phyloP scores from a whole-genome alignment of 441 rosid genomes.

The Gossypium gossypioides region DNA sequence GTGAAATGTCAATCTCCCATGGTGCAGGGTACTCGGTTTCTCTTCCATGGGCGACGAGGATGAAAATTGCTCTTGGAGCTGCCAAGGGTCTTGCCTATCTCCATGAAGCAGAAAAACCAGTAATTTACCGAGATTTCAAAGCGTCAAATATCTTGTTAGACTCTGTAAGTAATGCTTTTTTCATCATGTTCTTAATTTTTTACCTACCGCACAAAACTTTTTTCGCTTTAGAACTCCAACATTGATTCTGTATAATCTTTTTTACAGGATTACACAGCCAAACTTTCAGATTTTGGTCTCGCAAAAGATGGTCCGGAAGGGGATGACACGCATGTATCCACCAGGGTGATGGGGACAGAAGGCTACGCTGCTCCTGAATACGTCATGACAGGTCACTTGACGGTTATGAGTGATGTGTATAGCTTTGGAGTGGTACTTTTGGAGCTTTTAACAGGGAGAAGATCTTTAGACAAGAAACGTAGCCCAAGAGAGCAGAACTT shows the following conservation, averaged over 20 bases:
- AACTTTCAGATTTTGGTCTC: conserved; percentile 58
- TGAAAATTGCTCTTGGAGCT: conserved; percentile 62
- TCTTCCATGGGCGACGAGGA: conserved; percentile 58
- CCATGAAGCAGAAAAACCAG: conserved; percentile 52
- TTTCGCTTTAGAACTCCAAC: background rate
- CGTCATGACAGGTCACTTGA: conserved; percentile 64
- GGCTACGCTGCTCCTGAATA: conserved; percentile 75
- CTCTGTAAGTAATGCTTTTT: conserved; percentile 30
- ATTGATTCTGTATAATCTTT: too few relatives aligned
- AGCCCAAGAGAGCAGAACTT: conserved; percentile 46
- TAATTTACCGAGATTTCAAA: conserved; percentile 62
- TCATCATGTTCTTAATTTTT: background rate
- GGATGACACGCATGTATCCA: conserved; percentile 62
- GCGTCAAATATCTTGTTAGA: conserved; percentile 57
- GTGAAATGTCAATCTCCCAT: conserved; percentile 3
- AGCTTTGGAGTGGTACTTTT: conserved; percentile 53
- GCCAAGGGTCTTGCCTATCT: conserved; percentile 60
- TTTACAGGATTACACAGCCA: conserved; percentile 50
- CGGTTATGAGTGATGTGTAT: conserved; percentile 53
- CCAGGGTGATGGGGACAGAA: conserved; percentile 65
- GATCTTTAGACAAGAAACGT: conserved; percentile 49
- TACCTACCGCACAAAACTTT: background rate
- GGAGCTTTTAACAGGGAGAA: conserved; percentile 46
- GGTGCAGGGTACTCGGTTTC: conserved; percentile 46
- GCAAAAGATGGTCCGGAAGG: conserved; percentile 71